A percentile compares a stretch with the other conserved stretches of the same genome.
Conservation (phyloP, 345 rosid species). For the Bruguiera gymnorhiza region DNA sequence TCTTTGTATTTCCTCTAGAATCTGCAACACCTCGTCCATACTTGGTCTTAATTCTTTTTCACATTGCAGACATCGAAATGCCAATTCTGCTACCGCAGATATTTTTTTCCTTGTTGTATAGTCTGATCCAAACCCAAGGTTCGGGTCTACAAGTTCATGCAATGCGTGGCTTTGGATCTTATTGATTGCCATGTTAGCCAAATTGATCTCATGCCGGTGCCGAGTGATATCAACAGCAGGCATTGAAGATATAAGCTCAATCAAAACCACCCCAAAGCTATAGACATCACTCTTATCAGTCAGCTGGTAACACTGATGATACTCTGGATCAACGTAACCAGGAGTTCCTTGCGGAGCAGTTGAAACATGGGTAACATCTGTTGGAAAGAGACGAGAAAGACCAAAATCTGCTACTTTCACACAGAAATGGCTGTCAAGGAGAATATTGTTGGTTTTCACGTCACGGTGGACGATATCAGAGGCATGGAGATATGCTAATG, state of each 20-base stretch:
- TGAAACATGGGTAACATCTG: slow-evolving; percentile 65
- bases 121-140: slow-evolving; percentile 70
- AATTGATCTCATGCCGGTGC: slow-evolving; percentile 74
- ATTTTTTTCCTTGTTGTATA: slow-evolving; percentile 42
- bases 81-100: slow-evolving; percentile 71
- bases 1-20: slow-evolving; percentile 40
- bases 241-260: slow-evolving; percentile 71
- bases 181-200: slow-evolving; percentile 68
- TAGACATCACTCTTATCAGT: slow-evolving; percentile 85
- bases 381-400: slow-evolving; percentile 75
- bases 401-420: slow-evolving; percentile 97
- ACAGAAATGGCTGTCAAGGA: slow-evolving; percentile 60
- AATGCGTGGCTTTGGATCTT: slow-evolving; percentile 60
- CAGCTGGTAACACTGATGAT: slow-evolving; percentile 77
- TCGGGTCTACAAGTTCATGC: slow-evolving; percentile 63
- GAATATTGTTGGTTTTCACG: slow-evolving; percentile 86
- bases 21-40: slow-evolving; percentile 52
- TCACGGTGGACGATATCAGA: slow-evolving; percentile 79
- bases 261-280: slow-evolving; percentile 65
- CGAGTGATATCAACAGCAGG: slow-evolving; percentile 89
- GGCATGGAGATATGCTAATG: slow-evolving; percentile 74
- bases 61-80: slow-evolving; percentile 71
- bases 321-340: slow-evolving; percentile 91
- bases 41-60: slow-evolving; percentile 69
- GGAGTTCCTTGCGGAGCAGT: slow-evolving; percentile 98